A percentile compares a stretch with the other conserved stretches of the same genome.
phyloP scores from a whole-genome alignment of 2,329 filamentous ascomycete species.

The Neofusicoccum cordaticola region DNA sequence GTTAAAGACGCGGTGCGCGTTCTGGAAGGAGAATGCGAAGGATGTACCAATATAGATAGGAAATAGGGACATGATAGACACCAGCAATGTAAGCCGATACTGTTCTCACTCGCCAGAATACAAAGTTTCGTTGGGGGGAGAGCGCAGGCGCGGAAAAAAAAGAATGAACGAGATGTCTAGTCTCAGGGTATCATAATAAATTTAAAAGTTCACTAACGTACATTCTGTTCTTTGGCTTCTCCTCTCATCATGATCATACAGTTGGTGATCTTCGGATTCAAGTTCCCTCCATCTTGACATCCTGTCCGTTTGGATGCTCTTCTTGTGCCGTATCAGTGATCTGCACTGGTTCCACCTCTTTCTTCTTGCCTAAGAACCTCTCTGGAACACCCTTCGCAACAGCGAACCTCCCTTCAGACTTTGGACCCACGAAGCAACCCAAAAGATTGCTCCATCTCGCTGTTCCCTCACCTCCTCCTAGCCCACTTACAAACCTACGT shows the following conservation, averaged over 20 bases:
- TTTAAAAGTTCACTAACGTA: neutral
- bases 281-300: slow-evolving; percentile 7
- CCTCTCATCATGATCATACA: neutral
- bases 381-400: slow-evolving; percentile 75
- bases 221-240: neutral
- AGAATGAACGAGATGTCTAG: neutral
- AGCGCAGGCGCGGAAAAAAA: neutral
- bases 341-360: neutral
- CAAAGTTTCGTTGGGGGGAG: too few relatives aligned
- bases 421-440: slow-evolving; percentile 74
- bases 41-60: neutral
- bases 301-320: neutral
- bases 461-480: slow-evolving; percentile 59
- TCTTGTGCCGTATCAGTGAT: neutral
- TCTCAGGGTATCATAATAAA: neutral
- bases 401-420: slow-evolving; percentile 45
- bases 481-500: slow-evolving; percentile 54
- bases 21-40: slow-evolving; percentile 43
- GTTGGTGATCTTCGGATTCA: neutral
- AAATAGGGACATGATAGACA: neutral
- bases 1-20: slow-evolving; percentile 50
- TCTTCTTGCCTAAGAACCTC: slow-evolving; percentile 54
- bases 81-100: neutral
- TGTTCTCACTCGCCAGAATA: too few relatives aligned
- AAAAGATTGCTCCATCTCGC: slow-evolving; percentile 80